These are phyloP conservation scores for Myriangium duriaei DNA, from an alignment of 2,329 filamentous ascomycete genomes.

Conservation along the genomic window DNA sequence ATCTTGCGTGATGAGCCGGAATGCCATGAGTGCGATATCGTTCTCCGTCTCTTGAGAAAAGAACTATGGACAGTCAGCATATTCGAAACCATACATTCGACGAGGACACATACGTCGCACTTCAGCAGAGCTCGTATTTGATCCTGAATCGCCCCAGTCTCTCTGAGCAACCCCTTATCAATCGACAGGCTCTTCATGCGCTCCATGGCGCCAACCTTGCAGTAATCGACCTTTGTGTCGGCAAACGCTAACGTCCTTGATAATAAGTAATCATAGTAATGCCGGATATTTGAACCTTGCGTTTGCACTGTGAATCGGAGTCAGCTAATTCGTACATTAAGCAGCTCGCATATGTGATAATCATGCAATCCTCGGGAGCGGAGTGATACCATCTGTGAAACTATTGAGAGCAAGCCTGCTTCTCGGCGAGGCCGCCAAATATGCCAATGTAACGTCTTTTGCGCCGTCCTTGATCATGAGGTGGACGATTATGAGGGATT, in stretches of 20 bases:
- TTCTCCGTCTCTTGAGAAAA: slow-evolving; percentile 84
- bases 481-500: slow-evolving; percentile 88
- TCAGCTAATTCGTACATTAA: slow-evolving; percentile 26
- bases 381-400: slow-evolving; percentile 72
- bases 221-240: slow-evolving; percentile 80
- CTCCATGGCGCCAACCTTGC: slow-evolving; percentile 60
- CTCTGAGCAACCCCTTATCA: slow-evolving; percentile 81
- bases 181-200: slow-evolving; percentile 75
- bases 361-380: background rate
- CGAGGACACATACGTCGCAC: slow-evolving; percentile 59
- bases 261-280: slow-evolving; percentile 78
- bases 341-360: too few relatives aligned
- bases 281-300: slow-evolving; percentile 85
- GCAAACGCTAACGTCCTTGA: slow-evolving; percentile 72
- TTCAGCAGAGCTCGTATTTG: slow-evolving; percentile 77
- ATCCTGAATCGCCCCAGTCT: slow-evolving; percentile 81
- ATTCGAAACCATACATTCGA: background rate
- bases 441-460: slow-evolving; percentile 74
- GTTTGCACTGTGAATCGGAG: slow-evolving; percentile 56
- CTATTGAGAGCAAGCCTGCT: slow-evolving; percentile 76
- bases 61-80: slow-evolving; percentile 41
- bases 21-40: slow-evolving; percentile 90
- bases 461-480: slow-evolving; percentile 95
- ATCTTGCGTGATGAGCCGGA: slow-evolving; percentile 81
- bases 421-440: slow-evolving; percentile 63